These are phyloP conservation scores for Cymbopogon citratus DNA, from an alignment of 176 grass and related monocot genomes.

Conservation along the genomic window DNA sequence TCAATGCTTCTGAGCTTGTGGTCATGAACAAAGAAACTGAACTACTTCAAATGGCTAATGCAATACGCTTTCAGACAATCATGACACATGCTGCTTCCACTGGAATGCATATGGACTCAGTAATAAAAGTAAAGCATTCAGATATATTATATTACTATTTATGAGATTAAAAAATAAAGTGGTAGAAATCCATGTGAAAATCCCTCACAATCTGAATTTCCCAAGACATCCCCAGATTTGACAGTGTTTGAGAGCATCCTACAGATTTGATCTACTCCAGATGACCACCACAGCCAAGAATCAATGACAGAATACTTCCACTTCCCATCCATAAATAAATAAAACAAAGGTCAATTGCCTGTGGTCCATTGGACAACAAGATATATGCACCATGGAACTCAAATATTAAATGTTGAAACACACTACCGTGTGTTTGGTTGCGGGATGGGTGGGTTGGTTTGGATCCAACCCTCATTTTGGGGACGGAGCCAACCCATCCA, in stretches of 20 bases:
- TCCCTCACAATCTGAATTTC: background rate
- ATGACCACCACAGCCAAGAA: background rate
- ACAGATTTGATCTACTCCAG: background rate
- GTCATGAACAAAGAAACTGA: background rate
- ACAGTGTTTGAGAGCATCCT: no score
- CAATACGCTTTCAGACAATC: background rate
- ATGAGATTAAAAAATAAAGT: background rate
- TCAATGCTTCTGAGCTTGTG: background rate
- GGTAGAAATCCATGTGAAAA: background rate
- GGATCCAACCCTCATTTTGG: no score
- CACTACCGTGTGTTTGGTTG: no score
- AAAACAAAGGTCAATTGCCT: background rate
- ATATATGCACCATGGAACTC: background rate
- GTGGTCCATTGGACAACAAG: background rate
- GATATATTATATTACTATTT: background rate
- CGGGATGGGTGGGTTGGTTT: no score
- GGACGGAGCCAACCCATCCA: no score
- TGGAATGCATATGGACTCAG: background rate
- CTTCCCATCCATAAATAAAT: background rate
- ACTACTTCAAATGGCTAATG: conserved; percentile 3
- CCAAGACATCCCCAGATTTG: background rate
- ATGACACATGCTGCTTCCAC: background rate
- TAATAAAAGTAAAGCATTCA: background rate
- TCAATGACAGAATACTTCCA: background rate
- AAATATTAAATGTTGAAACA: background rate